Evolutionary conservation across 2,329 filamentous ascomycete genomes (phyloP), one percentile per base, ranked within the genome.

Genomic region (Dichotomopilus funicola): DNA sequence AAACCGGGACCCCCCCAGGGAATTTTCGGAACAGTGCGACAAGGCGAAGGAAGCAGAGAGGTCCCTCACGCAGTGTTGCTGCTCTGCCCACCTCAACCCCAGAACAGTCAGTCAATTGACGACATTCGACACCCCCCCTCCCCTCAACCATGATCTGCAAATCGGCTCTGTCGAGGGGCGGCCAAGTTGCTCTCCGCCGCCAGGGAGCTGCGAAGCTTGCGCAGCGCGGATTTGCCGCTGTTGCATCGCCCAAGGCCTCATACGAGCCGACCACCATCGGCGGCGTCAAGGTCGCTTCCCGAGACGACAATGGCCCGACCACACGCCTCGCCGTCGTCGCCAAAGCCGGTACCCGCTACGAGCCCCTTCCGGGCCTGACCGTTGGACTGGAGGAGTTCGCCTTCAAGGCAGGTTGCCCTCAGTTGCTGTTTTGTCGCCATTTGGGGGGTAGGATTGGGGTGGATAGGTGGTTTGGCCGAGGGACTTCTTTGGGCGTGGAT

Each of bases 341-440:
- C 65, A 96, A 95, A 80, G 94, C 91, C 61, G 94, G 94, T 68
- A 95, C 92, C 62, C 82, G 94, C 73, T 97, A 92, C 75, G 86
- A 99, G 79, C 83, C 89, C 62, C 80, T 88, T 64, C 94, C 94
- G 61, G 94, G 94, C 63, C 81, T 96, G 73, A 87, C 92, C 62
- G 87, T 91, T 70, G 92, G 88, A 57, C 82, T 99, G 64, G 88
- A 94, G 78, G 88, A 90, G 73, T 99, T 95, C 78, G 92, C 95
- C 63, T 99, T 96, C 85, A 95, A 95, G 89, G 94, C 59, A 63
- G 35, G 64, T 65, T 40, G 34, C 43, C 33, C 34, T 40, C 13
- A 6, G 6, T 42, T 31, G 43, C 43, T 47, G 12, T 46, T 13
- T 47, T 19, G 33, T 27, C 27, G 34, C 13, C 13, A 50, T 49